Evolutionary conservation across 768 basidiomycete genomes (phyloP).

Genomic region (Melanogaster broomeanus): DNA sequence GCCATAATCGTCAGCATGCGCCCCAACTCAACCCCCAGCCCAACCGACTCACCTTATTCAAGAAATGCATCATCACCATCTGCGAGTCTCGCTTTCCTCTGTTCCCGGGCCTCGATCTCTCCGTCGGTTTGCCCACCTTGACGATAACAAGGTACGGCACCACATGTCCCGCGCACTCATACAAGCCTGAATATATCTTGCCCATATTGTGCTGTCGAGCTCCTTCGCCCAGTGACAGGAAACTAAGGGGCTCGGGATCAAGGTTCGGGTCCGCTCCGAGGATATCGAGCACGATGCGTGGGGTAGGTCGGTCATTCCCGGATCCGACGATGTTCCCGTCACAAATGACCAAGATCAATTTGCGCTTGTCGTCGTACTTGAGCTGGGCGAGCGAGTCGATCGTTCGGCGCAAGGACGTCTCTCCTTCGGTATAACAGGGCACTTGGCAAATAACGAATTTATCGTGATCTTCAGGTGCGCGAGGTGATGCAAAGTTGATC

Average conservation of each 20-base stretch:
- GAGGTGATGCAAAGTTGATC: conserved; percentile 74
- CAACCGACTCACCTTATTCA: conserved; percentile 75
- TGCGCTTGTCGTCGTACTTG: conserved; percentile 98
- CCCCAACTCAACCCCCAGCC: not conserved
- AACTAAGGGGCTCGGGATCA: conserved; percentile 94
- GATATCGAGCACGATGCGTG: conserved; percentile 94
- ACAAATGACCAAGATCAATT: conserved; percentile 89
- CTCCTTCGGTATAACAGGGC: conserved; percentile 98
- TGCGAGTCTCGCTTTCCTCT: conserved; percentile 98
- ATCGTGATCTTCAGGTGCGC: conserved; percentile 93
- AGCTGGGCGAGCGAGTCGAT: conserved; percentile 93
- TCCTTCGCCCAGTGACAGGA: conserved; percentile 92
- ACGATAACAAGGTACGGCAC: conserved; percentile 92
- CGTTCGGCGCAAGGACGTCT: conserved; percentile 77
- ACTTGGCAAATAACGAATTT: conserved; percentile 98
- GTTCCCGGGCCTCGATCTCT: conserved; percentile 92
- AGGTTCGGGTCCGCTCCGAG: conserved; percentile 91
- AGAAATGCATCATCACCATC: conserved; percentile 94
- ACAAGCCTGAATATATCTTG: conserved; percentile 95
- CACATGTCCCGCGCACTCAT: conserved; percentile 92
- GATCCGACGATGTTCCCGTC: conserved; percentile 98
- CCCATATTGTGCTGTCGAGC: conserved; percentile 98
- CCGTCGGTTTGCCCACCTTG: conserved; percentile 95
- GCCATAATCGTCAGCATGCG: not conserved
- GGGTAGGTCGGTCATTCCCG: conserved; percentile 95